Evolutionary conservation across 768 basidiomycete species (phyloP).

Genomic region (Sistotremastrum niveocremeum): DNA sequence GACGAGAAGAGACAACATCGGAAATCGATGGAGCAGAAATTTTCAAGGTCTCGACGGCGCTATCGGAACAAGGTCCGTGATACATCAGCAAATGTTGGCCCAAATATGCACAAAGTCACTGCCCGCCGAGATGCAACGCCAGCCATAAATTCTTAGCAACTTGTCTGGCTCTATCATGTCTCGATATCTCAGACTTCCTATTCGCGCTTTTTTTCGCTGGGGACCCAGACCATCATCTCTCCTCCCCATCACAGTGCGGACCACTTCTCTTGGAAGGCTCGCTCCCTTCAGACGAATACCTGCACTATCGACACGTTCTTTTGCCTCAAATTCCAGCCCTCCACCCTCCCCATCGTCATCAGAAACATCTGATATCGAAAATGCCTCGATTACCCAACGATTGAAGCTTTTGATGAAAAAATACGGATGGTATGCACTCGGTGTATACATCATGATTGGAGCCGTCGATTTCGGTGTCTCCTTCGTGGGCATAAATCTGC

Average conservation of each 20-base stretch:
- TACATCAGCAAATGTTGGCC: too few species aligned
- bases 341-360: slow-evolving; percentile 17
- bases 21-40: too few species aligned
- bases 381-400: slow-evolving; percentile 50
- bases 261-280: too few species aligned
- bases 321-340: slow-evolving; percentile 15
- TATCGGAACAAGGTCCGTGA: too few species aligned
- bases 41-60: too few species aligned
- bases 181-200: not conserved
- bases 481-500: slow-evolving; percentile 69
- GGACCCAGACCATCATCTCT: not conserved
- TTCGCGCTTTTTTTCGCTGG: not conserved
- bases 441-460: slow-evolving; percentile 67
- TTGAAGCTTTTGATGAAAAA: slow-evolving; percentile 76
- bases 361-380: slow-evolving; percentile 11
- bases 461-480: slow-evolving; percentile 74
- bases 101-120: too few species aligned
- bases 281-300: too few species aligned
- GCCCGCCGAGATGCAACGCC: too few species aligned
- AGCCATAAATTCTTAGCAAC: too few species aligned
- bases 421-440: slow-evolving; percentile 94
- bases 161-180: not conserved
- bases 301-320: not conserved
- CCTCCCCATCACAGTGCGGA: slow-evolving; percentile 2
- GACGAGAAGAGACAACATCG: too few species aligned